Conservation (phyloP, 2,329 filamentous ascomycete genomes). For the Curvularia lunata region DNA sequence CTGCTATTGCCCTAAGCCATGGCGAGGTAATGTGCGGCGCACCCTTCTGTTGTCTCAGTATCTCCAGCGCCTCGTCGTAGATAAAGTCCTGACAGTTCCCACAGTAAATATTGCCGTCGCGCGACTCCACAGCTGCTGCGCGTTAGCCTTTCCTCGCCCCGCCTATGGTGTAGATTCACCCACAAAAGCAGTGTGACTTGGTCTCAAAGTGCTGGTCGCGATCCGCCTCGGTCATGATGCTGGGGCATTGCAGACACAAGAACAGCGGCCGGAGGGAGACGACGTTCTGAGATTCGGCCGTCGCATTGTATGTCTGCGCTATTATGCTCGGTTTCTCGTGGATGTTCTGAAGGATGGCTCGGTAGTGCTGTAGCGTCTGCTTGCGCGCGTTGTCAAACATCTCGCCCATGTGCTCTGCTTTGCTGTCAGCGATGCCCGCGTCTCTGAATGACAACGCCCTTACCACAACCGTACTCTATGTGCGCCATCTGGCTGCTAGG, state of each 20-base stretch:
- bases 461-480: constrained; percentile 54
- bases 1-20: not conserved
- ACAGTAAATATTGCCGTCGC: constrained; percentile 76
- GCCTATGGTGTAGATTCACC: constrained; percentile 23
- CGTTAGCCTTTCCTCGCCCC: constrained; percentile 24
- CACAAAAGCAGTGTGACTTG: constrained; percentile 77
- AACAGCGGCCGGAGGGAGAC: constrained; percentile 60
- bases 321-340: constrained; percentile 71
- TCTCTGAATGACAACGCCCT: constrained; percentile 14
- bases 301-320: constrained; percentile 65
- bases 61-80: constrained; percentile 81
- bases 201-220: constrained; percentile 70
- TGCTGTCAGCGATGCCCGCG: constrained; percentile 26
- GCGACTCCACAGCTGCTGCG: constrained; percentile 75
- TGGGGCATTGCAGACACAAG: constrained; percentile 71
- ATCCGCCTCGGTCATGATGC: constrained; percentile 70
- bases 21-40: constrained; percentile 44
- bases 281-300: constrained; percentile 61
- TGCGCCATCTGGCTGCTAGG: constrained; percentile 50
- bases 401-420: constrained; percentile 72
- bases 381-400: constrained; percentile 72
- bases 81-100: constrained; percentile 83
- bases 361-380: constrained; percentile 73
- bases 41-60: constrained; percentile 74
- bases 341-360: constrained; percentile 71